These are phyloP conservation scores for Quercus phellos DNA, from an alignment of 331 rosid genomes.

Conservation along the genomic window DNA sequence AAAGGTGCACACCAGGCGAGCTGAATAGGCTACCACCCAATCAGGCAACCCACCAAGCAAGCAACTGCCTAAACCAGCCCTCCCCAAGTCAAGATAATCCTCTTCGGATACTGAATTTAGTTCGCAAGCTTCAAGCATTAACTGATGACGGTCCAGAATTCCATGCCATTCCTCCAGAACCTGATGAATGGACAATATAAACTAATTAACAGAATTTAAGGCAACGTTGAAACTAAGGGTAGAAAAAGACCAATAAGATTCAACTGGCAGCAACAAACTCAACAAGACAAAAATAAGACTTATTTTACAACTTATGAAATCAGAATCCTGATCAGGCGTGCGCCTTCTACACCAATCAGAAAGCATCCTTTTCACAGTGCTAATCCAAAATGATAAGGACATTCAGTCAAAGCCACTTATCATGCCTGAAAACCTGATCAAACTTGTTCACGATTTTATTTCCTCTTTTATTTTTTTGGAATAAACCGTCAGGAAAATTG, in stretches of 20 bases:
- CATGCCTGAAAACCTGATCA: neutral
- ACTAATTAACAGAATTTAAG: slow-evolving; percentile 25
- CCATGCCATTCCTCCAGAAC: slow-evolving; percentile 95
- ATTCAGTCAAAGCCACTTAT: neutral
- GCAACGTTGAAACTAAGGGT: neutral
- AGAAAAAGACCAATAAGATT: neutral
- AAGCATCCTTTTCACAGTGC: neutral
- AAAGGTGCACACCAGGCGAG: slow-evolving; percentile 71
- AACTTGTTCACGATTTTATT: neutral
- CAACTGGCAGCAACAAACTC: slow-evolving; percentile 12
- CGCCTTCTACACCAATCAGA: neutral
- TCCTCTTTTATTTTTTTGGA: neutral
- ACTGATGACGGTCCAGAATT: slow-evolving; percentile 68
- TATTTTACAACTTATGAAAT: neutral
- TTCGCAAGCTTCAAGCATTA: slow-evolving; percentile 96
- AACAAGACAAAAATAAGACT: neutral
- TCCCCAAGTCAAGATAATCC: slow-evolving; percentile 77
- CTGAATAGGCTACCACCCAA: slow-evolving; percentile 95
- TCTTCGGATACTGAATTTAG: slow-evolving; percentile 75
- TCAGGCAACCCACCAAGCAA: slow-evolving; percentile 97
- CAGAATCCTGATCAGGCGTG: neutral
- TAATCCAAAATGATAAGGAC: slow-evolving; percentile 4
- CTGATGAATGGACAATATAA: slow-evolving; percentile 35
- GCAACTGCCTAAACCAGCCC: slow-evolving; percentile 98
- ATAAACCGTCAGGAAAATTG: slow-evolving; percentile 4